phyloP scores from a whole-genome alignment of 345 rosid species.

The Ceriops tagal region DNA sequence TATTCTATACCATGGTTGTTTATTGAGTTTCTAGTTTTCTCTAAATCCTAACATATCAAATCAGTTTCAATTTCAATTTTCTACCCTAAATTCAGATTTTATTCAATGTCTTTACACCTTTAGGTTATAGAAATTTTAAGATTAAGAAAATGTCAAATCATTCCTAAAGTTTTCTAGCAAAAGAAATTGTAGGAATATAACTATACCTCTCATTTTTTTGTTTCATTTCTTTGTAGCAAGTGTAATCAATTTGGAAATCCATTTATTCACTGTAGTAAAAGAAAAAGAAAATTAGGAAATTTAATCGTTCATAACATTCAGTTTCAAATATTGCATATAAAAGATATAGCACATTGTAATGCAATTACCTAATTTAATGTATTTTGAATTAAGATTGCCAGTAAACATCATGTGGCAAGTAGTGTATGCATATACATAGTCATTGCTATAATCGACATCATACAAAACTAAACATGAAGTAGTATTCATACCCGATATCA shows the following conservation, averaged over 20 bases:
- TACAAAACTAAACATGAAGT: slow-evolving; percentile 9
- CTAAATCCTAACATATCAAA: too few species aligned
- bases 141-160: too few species aligned
- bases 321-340: neutral
- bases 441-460: slow-evolving; percentile 5
- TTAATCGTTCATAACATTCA: neutral
- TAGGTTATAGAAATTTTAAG: neutral
- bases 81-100: too few species aligned
- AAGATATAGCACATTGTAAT: too few species aligned
- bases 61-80: too few species aligned
- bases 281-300: neutral
- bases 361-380: too few species aligned
- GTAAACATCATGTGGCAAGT: neutral
- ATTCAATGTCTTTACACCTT: too few species aligned
- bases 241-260: slow-evolving; percentile 83
- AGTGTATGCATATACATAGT: neutral
- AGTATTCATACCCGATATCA: slow-evolving; percentile 66
- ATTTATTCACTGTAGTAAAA: slow-evolving; percentile 65
- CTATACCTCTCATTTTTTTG: slow-evolving; percentile 90
- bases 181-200: slow-evolving; percentile 8
- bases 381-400: too few species aligned
- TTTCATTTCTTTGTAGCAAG: slow-evolving; percentile 86
- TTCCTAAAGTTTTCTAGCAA: too few species aligned
- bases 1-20: too few species aligned
- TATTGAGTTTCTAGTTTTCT: too few species aligned